phyloP scores from a whole-genome alignment of 2,329 filamentous ascomycete genomes.

The Diaporthe humulicola region DNA sequence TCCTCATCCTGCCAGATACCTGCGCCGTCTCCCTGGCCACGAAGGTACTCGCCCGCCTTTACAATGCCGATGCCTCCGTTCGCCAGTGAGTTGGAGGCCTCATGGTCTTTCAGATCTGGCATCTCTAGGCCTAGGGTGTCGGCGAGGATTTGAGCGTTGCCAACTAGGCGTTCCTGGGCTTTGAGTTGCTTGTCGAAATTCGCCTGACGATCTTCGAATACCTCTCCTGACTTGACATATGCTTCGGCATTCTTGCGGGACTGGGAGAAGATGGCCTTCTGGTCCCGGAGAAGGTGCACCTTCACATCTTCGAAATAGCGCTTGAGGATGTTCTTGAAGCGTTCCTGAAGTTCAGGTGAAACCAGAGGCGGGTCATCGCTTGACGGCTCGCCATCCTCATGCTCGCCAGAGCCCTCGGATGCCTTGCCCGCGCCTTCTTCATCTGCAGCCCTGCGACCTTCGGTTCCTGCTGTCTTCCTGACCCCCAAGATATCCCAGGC shows the following conservation, averaged over 20 bases:
- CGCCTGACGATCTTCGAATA: constrained; percentile 96
- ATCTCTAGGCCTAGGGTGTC: constrained; percentile 92
- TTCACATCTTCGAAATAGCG: constrained; percentile 96
- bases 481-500: constrained; percentile 95
- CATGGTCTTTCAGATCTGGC: constrained; percentile 90
- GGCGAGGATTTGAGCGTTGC: constrained; percentile 91
- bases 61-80: constrained; percentile 91
- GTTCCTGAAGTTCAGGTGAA: constrained; percentile 81
- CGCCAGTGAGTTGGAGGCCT: constrained; percentile 73
- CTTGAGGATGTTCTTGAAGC: constrained; percentile 86
- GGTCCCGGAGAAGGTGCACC: constrained; percentile 87
- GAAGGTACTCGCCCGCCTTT: constrained; percentile 93
- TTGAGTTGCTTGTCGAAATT: constrained; percentile 97
- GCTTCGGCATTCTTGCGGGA: constrained; percentile 96
- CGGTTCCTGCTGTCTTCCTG: constrained; percentile 67
- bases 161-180: constrained; percentile 87
- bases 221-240: constrained; percentile 97
- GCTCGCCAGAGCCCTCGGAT: constrained; percentile 57
- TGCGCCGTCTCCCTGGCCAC: constrained; percentile 88
- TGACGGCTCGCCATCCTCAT: constrained; percentile 57
- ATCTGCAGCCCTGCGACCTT: constrained; percentile 86
- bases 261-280: constrained; percentile 88
- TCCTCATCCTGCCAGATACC: constrained; percentile 99
- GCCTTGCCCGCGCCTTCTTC: constrained; percentile 79
- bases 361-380: constrained; percentile 80